Evolutionary conservation across 2,329 filamentous ascomycete genomes (phyloP).

Genomic region (Xylaria sp.): DNA sequence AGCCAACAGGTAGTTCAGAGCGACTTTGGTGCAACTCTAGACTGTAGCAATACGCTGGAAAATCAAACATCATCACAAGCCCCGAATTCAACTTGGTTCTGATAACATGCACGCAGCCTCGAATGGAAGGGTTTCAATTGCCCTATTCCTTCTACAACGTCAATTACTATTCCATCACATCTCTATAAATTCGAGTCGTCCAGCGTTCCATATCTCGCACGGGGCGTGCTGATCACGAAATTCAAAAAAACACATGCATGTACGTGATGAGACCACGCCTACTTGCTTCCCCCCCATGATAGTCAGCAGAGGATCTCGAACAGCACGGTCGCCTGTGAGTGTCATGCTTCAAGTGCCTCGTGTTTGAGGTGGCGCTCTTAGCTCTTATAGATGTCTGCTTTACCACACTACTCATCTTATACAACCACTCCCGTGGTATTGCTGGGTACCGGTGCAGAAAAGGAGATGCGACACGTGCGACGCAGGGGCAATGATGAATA

Average conservation of each 20-base stretch:
- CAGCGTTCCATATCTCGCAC: neutral
- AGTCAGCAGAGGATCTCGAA: neutral
- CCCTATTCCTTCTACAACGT: neutral
- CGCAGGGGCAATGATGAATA: slow-evolving; percentile 17
- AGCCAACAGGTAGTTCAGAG: neutral
- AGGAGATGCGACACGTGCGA: slow-evolving; percentile 7
- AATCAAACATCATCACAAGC: too few species aligned
- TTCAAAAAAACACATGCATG: neutral
- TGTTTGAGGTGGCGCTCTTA: slow-evolving; percentile 12
- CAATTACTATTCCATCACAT: neutral
- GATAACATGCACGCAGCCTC: too few species aligned
- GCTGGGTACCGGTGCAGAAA: slow-evolving; percentile 4
- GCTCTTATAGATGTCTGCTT: slow-evolving; percentile 10
- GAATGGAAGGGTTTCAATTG: neutral
- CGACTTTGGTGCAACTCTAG: neutral
- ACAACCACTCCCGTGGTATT: neutral
- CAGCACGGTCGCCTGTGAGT: neutral
- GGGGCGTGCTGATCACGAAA: neutral
- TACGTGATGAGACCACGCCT: neutral
- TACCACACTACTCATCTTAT: neutral
- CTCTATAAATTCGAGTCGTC: neutral
- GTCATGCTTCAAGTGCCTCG: neutral
- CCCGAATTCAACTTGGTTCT: too few species aligned
- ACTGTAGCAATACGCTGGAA: too few species aligned
- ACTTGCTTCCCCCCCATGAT: neutral